phyloP scores from a whole-genome alignment of 2,329 filamentous ascomycete genomes.

The Cytospora chrysosperma region DNA sequence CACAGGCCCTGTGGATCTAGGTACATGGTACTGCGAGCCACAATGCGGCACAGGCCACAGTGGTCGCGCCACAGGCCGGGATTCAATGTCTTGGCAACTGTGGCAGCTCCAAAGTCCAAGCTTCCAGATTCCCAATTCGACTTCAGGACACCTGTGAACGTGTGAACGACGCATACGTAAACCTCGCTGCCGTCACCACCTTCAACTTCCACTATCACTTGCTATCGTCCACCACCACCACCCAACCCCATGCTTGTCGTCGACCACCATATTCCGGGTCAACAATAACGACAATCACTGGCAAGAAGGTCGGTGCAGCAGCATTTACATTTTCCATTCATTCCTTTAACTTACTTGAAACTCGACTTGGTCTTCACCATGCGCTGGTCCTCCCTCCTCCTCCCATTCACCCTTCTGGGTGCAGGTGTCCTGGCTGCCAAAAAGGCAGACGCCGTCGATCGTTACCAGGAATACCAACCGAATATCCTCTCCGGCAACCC shows the following conservation, averaged over 20 bases:
- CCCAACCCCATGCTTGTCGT: too few species aligned
- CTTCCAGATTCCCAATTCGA: constrained; percentile 1
- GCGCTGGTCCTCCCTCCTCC: constrained; percentile 64
- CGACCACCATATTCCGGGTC: too few species aligned
- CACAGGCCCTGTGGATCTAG: not conserved
- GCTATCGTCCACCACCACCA: constrained; percentile 11
- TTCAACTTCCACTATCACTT: not conserved
- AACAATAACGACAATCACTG: not conserved
- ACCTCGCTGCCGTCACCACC: not conserved
- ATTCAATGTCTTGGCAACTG: constrained; percentile 10
- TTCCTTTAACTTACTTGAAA: not conserved
- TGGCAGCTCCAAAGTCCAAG: constrained; percentile 3
- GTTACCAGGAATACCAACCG: constrained; percentile 69
- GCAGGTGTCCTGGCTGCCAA: constrained; percentile 56
- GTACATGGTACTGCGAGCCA: too few species aligned
- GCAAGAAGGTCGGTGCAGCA: constrained; percentile 11
- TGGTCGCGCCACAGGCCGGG: not conserved
- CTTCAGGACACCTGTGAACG: constrained; percentile 17
- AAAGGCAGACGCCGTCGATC: constrained; percentile 57
- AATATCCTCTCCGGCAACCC: constrained; percentile 66
- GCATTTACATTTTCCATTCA: not conserved
- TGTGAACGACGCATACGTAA: not conserved
- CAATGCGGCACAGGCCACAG: not conserved
- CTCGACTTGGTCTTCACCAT: constrained; percentile 49
- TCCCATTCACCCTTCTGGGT: constrained; percentile 62